phyloP scores from a whole-genome alignment of 495 filamentous ascomycete genomes.

The Xylaria castorea region DNA sequence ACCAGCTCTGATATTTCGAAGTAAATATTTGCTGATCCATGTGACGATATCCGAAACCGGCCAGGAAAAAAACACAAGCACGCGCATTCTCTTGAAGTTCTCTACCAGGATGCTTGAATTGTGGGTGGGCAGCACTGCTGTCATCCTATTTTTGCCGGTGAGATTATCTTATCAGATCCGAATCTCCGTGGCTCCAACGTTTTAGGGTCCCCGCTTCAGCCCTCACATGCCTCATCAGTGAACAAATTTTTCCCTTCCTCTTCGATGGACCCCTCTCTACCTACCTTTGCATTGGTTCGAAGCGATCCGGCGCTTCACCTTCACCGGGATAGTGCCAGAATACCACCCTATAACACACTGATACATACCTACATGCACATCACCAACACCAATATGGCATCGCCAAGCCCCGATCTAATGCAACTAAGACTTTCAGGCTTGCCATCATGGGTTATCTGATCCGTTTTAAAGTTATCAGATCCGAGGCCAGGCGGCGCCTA shows the following conservation, averaged over 20 bases:
- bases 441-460: conserved; percentile 41
- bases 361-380: neutral
- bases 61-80: conserved; percentile 4
- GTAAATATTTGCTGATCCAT: neutral
- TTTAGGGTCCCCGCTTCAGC: neutral
- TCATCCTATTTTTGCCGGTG: neutral
- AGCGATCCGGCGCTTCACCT: conserved; percentile 12
- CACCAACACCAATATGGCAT: conserved; percentile 1
- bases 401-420: conserved; percentile 32
- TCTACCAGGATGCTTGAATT: neutral
- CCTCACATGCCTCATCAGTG: neutral
- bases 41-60: conserved; percentile 15
- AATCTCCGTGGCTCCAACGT: neutral
- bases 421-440: conserved; percentile 19
- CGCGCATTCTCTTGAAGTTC: neutral
- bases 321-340: neutral
- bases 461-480: conserved; percentile 45
- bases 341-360: neutral
- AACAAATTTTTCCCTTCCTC: conserved; percentile 6
- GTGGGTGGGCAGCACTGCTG: neutral
- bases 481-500: conserved; percentile 27
- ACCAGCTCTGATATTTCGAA: neutral
- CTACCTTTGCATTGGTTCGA: neutral
- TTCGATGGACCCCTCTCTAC: neutral
- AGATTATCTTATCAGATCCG: conserved; percentile 25